Percentiles rank a stretch among this genome's conserved stretches.
Conservation (phyloP, 495 filamentous ascomycete genomes). For the Daldinia loculata region DNA sequence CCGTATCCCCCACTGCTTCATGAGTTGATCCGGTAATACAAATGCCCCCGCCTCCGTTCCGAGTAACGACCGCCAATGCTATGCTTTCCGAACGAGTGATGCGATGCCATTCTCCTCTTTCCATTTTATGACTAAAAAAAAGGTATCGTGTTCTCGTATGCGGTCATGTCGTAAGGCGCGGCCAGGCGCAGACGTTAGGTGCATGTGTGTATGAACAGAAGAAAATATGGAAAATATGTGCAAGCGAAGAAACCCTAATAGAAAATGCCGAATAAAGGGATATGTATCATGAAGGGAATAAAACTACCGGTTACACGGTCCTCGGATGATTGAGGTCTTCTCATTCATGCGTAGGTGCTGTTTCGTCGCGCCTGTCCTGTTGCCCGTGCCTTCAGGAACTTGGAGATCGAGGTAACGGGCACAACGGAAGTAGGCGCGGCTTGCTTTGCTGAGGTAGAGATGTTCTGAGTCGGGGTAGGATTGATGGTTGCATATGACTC, state of each 20-base stretch:
- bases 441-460: background rate
- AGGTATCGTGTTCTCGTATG: background rate
- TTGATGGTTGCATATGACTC: background rate
- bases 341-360: conserved; percentile 1
- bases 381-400: conserved; percentile 37
- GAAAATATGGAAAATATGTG: background rate
- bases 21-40: background rate
- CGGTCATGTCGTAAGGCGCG: conserved; percentile 1
- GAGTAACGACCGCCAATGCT: background rate
- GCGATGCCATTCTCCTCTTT: background rate
- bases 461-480: background rate
- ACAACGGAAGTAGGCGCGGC: conserved; percentile 23
- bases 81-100: background rate
- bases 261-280: background rate
- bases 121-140: background rate
- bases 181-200: background rate
- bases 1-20: background rate
- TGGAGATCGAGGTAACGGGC: conserved; percentile 35
- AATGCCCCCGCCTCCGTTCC: background rate
- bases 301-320: background rate
- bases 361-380: conserved; percentile 42
- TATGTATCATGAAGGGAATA: conserved; percentile 7
- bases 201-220: background rate
- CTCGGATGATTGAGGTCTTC: background rate
- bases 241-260: background rate